Percentiles rank a stretch among this genome's conserved stretches.
Conservation (phyloP, 1,139 yeast genomes). For the Nakaseomyces delphensis region DNA sequence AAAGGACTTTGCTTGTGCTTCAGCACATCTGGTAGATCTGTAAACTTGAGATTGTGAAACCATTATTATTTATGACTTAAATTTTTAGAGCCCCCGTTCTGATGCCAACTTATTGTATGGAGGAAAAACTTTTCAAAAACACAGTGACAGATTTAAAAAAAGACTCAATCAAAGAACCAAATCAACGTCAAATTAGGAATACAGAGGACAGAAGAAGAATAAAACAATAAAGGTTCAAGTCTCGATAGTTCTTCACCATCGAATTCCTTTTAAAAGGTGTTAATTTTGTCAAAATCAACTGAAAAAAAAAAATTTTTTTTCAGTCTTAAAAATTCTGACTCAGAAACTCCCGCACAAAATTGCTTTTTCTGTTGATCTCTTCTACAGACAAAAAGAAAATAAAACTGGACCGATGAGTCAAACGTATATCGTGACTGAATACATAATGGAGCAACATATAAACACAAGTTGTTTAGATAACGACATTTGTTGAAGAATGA, state of each 20-base stretch:
- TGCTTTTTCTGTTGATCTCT: neutral
- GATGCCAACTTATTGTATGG: no score
- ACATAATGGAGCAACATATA: no score
- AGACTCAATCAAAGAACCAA: neutral
- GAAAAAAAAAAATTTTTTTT: no score
- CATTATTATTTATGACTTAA: neutral
- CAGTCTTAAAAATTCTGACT: neutral
- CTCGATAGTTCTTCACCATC: no score
- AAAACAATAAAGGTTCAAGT: no score
- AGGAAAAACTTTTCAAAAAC: no score
- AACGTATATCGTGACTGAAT: neutral
- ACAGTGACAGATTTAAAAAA: neutral
- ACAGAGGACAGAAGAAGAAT: neutral
- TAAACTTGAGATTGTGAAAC: conserved; percentile 43
- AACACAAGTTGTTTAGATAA: no score
- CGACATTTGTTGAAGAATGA: no score
- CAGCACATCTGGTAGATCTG: conserved; percentile 77
- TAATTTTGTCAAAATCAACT: neutral
- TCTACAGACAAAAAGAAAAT: neutral
- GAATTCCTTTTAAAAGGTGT: neutral
- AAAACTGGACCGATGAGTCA: neutral
- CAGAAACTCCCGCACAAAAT: neutral
- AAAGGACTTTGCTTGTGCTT: conserved; percentile 52
- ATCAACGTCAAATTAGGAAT: neutral
- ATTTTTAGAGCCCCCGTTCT: no score